Conservation (phyloP, 73 alveolate genomes). For the Paramecium octaurelia region DNA sequence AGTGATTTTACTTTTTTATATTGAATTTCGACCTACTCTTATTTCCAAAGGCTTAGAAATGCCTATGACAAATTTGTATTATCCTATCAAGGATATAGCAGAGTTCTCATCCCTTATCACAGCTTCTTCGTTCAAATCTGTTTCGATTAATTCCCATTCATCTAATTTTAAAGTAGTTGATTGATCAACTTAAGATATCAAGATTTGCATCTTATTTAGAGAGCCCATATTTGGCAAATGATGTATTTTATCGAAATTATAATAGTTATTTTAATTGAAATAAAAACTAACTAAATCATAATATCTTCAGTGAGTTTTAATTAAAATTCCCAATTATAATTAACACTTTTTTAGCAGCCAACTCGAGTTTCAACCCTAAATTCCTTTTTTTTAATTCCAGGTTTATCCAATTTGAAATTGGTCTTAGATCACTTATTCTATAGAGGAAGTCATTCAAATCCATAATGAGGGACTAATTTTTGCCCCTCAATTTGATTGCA, state of each 20-base stretch:
- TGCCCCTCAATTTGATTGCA: too few relatives aligned
- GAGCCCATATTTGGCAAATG: background rate
- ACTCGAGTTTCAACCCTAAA: too few relatives aligned
- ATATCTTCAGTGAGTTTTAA: background rate
- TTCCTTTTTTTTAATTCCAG: too few relatives aligned
- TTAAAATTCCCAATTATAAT: background rate
- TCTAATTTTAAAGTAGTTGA: background rate
- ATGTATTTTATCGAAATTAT: background rate
- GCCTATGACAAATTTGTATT: background rate
- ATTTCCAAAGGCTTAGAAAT: background rate
- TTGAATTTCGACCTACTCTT: background rate
- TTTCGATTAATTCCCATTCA: background rate
- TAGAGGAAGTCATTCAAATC: background rate
- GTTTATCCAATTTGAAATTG: too few relatives aligned
- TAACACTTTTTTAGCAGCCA: background rate
- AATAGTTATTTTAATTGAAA: background rate
- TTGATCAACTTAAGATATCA: background rate
- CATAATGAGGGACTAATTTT: too few relatives aligned
- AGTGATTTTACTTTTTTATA: background rate
- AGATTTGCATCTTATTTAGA: background rate
- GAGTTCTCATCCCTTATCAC: background rate
- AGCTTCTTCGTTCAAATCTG: background rate
- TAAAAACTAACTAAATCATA: background rate
- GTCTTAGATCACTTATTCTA: too few relatives aligned
- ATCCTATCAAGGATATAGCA: too few relatives aligned